phyloP scores from a whole-genome alignment of 345 rosid species.

The Dipteronia dyeriana region DNA sequence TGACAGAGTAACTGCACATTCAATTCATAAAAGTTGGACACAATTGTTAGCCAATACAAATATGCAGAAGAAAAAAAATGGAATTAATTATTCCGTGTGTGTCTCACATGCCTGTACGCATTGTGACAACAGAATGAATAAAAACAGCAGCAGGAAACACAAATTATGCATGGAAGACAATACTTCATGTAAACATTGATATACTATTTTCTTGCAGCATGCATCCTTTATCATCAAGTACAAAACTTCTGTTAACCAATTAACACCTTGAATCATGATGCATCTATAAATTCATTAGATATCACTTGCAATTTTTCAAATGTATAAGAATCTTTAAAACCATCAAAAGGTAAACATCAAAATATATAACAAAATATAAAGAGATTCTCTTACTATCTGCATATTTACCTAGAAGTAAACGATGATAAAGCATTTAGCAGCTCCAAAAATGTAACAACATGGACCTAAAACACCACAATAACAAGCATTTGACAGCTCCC shows the following conservation, averaged over 20 bases:
- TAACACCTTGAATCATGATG: neutral
- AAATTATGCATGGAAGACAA: neutral
- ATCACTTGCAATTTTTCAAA: neutral
- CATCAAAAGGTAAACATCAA: neutral
- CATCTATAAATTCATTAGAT: conserved; percentile 5
- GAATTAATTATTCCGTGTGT: neutral
- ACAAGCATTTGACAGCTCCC: neutral
- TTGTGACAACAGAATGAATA: neutral
- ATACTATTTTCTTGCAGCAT: neutral
- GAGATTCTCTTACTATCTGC: neutral
- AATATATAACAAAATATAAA: neutral
- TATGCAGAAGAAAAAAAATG: neutral
- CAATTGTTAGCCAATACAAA: neutral
- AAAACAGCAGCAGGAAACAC: conserved; percentile 9
- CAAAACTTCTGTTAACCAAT: conserved; percentile 4
- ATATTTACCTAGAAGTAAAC: conserved; percentile 1
- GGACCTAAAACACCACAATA: neutral
- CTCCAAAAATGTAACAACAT: neutral
- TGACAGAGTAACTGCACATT: conserved; percentile 78
- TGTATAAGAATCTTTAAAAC: neutral
- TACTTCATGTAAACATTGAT: neutral
- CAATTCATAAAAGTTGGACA: conserved; percentile 20
- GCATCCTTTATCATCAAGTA: neutral
- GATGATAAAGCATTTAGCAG: neutral
- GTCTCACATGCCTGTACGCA: neutral